Percentiles rank a stretch among this genome's conserved stretches.
These are phyloP conservation scores for Candida sojae DNA, from an alignment of 1,139 yeast genomes.

Conservation along the genomic window DNA sequence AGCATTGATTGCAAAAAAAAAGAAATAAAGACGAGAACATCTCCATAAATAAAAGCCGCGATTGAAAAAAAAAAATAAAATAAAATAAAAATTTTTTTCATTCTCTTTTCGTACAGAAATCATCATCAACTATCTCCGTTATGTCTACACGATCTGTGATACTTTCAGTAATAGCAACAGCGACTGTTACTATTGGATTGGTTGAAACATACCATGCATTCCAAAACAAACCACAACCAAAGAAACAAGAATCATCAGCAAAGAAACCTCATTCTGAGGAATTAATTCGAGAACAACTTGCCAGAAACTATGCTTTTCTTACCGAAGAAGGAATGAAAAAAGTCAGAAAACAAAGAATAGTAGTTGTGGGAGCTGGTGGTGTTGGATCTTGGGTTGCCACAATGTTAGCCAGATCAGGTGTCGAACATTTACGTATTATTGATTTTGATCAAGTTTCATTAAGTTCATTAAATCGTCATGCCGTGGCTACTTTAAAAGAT, in stretches of 20 bases:
- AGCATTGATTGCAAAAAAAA: slow-evolving; percentile 1
- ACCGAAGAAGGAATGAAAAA: slow-evolving; percentile 83
- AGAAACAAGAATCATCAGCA: slow-evolving; percentile 3
- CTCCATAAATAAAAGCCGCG: background rate
- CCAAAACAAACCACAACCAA: slow-evolving; percentile 14
- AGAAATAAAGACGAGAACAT: background rate
- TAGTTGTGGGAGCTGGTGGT: slow-evolving; percentile 98
- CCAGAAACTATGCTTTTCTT: slow-evolving; percentile 88
- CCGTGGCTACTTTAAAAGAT: slow-evolving; percentile 84
- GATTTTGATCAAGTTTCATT: slow-evolving; percentile 96
- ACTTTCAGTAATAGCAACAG: slow-evolving; percentile 36
- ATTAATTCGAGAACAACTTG: slow-evolving; percentile 84
- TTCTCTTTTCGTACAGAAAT: background rate
- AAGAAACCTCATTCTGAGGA: slow-evolving; percentile 58
- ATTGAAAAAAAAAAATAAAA: background rate
- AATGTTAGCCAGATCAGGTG: slow-evolving; percentile 90
- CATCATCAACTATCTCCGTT: background rate
- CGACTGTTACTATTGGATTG: slow-evolving; percentile 37
- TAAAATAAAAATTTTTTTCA: background rate
- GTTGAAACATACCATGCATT: slow-evolving; percentile 44
- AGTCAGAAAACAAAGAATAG: slow-evolving; percentile 71
- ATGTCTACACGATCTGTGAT: slow-evolving; percentile 20
- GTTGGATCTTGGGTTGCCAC: slow-evolving; percentile 98
- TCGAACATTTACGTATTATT: slow-evolving; percentile 71
- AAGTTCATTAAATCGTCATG: slow-evolving; percentile 89